phyloP scores from a whole-genome alignment of 805 yeast species.

The Candida peoriensis region DNA sequence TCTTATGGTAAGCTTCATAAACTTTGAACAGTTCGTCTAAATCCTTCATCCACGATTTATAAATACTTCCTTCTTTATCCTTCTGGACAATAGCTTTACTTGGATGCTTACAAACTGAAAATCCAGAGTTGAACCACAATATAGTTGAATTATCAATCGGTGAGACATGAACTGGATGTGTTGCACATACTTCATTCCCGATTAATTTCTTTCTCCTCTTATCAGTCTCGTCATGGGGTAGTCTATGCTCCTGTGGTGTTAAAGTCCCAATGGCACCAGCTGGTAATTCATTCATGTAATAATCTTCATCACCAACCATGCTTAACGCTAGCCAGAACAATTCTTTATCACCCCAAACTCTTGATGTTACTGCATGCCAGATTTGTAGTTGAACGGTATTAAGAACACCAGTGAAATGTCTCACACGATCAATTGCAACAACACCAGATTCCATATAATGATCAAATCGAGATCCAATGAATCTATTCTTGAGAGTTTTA shows the following conservation, averaged over 20 bases:
- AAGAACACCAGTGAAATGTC: slow-evolving; percentile 45
- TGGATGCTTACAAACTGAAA: slow-evolving; percentile 46
- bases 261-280: slow-evolving; percentile 56
- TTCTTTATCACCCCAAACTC: slow-evolving; percentile 66
- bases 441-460: slow-evolving; percentile 44
- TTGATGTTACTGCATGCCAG: slow-evolving; percentile 36
- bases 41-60: too few relatives aligned
- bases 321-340: slow-evolving; percentile 60
- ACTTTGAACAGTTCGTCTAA: slow-evolving; percentile 26
- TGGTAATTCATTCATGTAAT: slow-evolving; percentile 43
- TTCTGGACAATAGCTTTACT: too few relatives aligned
- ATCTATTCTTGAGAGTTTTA: slow-evolving; percentile 33
- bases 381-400: slow-evolving; percentile 35
- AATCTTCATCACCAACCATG: slow-evolving; percentile 48
- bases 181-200: slow-evolving; percentile 45
- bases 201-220: slow-evolving; percentile 15
- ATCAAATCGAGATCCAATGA: slow-evolving; percentile 31
- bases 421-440: slow-evolving; percentile 38
- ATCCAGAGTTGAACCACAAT: slow-evolving; percentile 60
- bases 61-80: too few relatives aligned
- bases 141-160: slow-evolving; percentile 42
- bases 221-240: slow-evolving; percentile 14
- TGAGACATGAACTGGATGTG: slow-evolving; percentile 55
- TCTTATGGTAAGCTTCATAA: slow-evolving; percentile 32
- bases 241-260: slow-evolving; percentile 20